Conservation (phyloP, 306 rosid species). For the Spatholobus suberectus region DNA sequence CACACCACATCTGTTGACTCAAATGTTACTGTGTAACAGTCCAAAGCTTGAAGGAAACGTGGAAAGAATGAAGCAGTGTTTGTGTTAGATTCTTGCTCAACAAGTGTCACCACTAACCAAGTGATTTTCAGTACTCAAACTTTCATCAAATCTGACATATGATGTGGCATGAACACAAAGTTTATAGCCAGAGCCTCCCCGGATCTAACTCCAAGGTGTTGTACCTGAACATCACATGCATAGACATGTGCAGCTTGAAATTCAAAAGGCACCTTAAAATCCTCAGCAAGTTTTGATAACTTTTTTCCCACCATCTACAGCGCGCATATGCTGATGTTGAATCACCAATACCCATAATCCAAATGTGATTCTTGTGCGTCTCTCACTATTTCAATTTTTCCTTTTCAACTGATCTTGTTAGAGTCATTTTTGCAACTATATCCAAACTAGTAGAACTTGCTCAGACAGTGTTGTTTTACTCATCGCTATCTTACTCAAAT, state of each 20-base stretch:
- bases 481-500: no score
- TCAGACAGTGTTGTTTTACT: no score
- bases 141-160: constrained; percentile 83
- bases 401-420: no score
- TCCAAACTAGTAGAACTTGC: no score
- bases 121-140: constrained; percentile 74
- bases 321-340: no score
- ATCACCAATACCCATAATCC: no score
- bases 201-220: constrained; percentile 52
- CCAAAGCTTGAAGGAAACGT: constrained; percentile 66
- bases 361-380: no score
- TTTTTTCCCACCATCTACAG: no score
- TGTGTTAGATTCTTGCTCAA: constrained; percentile 80
- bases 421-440: no score
- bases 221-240: constrained; percentile 60
- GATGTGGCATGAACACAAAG: constrained; percentile 80
- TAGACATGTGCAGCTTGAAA: constrained; percentile 65
- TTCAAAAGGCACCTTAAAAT: constrained; percentile 72
- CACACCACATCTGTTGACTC: constrained; percentile 77
- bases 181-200: constrained; percentile 79
- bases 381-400: no score
- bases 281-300: no score
- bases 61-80: constrained; percentile 70
- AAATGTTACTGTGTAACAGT: constrained; percentile 73
- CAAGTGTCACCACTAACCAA: constrained; percentile 78